Conservation (phyloP, 352 stramenopile genomes). For the Globisporangium orthogonon region DNA sequence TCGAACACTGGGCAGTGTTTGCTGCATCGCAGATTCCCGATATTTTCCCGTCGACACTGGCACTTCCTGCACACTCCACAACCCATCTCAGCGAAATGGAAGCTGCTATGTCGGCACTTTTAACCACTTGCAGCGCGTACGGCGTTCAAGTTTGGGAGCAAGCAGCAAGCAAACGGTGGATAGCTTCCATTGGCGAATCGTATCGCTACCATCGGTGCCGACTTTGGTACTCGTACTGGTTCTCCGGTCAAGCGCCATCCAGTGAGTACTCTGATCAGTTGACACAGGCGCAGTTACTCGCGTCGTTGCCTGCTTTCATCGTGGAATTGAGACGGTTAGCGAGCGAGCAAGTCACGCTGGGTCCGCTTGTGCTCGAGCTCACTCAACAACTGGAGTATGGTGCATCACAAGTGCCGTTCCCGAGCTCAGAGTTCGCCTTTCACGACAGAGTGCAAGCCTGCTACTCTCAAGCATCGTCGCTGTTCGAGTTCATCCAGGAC, state of each 20-base stretch:
- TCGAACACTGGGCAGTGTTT: slow-evolving; percentile 23
- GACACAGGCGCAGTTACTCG: slow-evolving; percentile 30
- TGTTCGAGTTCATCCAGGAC: slow-evolving; percentile 34
- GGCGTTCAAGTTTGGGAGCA: slow-evolving; percentile 2
- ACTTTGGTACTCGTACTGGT: slow-evolving; percentile 38
- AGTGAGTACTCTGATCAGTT: slow-evolving; percentile 10
- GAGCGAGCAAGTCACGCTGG: slow-evolving; percentile 21
- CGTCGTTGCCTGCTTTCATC: slow-evolving; percentile 32
- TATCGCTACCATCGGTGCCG: slow-evolving; percentile 20
- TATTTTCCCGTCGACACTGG: slow-evolving; percentile 24
- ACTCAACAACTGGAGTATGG: slow-evolving; percentile 50
- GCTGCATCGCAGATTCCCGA: slow-evolving; percentile 23
- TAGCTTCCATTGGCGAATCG: not conserved
- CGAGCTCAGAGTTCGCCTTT: slow-evolving; percentile 15
- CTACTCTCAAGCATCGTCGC: slow-evolving; percentile 23
- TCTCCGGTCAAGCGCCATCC: slow-evolving; percentile 7
- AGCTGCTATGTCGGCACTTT: slow-evolving; percentile 1
- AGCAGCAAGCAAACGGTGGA: slow-evolving; percentile 5
- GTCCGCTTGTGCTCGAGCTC: slow-evolving; percentile 35
- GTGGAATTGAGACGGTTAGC: slow-evolving; percentile 28
- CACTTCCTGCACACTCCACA: slow-evolving; percentile 6
- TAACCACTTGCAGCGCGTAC: slow-evolving; percentile 3
- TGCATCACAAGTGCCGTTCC: slow-evolving; percentile 19
- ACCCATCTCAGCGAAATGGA: not conserved
- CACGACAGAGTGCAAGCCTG: slow-evolving; percentile 28